Percentiles rank a stretch among this genome's conserved stretches.
These are phyloP conservation scores for Yamadazyma spencermartinsiae DNA, from an alignment of 1,139 yeast species.

Conservation along the genomic window DNA sequence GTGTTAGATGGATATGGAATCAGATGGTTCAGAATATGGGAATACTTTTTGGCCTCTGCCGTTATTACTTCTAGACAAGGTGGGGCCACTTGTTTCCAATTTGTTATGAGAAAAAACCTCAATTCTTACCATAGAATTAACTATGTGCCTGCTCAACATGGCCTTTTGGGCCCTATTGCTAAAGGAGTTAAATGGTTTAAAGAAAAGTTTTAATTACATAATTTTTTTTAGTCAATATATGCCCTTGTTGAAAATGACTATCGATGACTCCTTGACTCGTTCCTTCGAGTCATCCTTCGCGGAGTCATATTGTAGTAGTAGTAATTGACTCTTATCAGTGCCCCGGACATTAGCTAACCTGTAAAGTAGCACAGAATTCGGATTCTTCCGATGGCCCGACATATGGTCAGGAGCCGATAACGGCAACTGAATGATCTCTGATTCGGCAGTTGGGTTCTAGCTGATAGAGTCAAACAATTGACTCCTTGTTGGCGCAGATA, in stretches of 20 bases:
- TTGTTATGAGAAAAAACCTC: constrained; percentile 84
- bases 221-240: not conserved
- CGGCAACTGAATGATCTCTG: not conserved
- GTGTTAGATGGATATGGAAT: constrained; percentile 80
- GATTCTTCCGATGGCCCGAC: not conserved
- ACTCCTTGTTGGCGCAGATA: too few species aligned
- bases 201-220: constrained; percentile 1
- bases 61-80: constrained; percentile 90
- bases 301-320: not conserved
- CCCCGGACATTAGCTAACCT: not conserved
- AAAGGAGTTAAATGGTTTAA: constrained; percentile 49
- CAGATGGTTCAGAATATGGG: constrained; percentile 95
- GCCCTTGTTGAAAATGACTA: too few species aligned
- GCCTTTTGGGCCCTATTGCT: constrained; percentile 64
- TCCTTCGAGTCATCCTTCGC: not conserved
- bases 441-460: too few species aligned
- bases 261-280: too few species aligned
- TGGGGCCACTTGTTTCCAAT: constrained; percentile 89
- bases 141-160: constrained; percentile 77
- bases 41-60: constrained; percentile 80
- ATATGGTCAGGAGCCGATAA: not conserved
- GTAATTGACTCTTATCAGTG: not conserved
- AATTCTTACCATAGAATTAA: constrained; percentile 83
- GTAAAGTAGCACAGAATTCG: not conserved
- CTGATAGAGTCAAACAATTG: too few species aligned